Conservation (phyloP, 306 rosid genomes). For the Boehmeria nivea region DNA sequence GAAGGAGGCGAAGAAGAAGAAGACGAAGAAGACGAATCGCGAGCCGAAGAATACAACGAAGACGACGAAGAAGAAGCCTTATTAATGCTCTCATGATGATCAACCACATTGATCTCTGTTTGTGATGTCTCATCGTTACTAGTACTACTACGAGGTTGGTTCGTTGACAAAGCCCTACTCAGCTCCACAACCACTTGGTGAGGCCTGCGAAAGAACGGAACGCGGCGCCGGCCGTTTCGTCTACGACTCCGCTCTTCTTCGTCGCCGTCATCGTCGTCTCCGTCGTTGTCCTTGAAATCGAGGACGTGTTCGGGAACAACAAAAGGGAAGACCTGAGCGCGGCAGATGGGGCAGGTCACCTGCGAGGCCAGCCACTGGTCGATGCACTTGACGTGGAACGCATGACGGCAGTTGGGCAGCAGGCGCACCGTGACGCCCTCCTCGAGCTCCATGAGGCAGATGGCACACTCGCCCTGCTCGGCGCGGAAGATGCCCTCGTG, state of each 20-base stretch:
- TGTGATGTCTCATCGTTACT: too few species aligned
- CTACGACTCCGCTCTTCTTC: too few species aligned
- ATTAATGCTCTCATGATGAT: background rate
- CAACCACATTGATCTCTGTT: too few species aligned
- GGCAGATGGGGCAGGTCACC: conserved; percentile 46
- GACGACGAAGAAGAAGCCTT: background rate
- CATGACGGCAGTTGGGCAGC: conserved; percentile 45
- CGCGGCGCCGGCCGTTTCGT: too few species aligned
- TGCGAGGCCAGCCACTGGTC: conserved; percentile 44
- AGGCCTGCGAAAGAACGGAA: too few species aligned
- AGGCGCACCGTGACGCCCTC: conserved; percentile 35
- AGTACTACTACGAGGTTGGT: background rate
- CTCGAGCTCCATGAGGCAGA: conserved; percentile 45
- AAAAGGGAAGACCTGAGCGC: conserved; percentile 18
- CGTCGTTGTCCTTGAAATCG: background rate
- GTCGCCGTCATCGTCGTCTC: too few species aligned
- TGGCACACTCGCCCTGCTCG: conserved; percentile 46
- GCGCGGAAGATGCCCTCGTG: background rate
- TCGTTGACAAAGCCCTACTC: background rate
- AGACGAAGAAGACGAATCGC: background rate
- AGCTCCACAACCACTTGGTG: too few species aligned
- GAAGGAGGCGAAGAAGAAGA: background rate
- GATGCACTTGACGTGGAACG: conserved; percentile 43
- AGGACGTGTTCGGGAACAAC: background rate
- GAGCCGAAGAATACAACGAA: too few species aligned